Base-by-base conservation (phyloP, 768 basidiomycete species). In the Tephrocybe sp. region DNA sequence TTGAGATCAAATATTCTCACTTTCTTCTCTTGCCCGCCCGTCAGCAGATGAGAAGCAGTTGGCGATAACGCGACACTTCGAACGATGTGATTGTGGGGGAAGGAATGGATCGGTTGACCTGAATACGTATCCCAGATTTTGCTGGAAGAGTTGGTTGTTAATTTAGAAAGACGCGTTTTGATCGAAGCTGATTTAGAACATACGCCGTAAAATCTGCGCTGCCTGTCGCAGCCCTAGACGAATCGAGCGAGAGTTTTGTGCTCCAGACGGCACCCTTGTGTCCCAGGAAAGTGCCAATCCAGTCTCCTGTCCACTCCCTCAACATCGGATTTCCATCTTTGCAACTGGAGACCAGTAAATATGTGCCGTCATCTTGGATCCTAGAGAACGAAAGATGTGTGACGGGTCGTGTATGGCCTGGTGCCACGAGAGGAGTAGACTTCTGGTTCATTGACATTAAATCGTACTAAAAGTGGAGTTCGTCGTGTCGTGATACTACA, bases 311-410 rank as follows among this genome's bases (percentile, higher is more conserved):
- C 94, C 94, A 95, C 62, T 93, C 88, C 63, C 93, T 83, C 57
- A 97, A 73, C 91, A 95, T 94, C 38, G 93, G 94, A 61, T 93
- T 97, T 27, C 97, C 97, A 77, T 98, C 97, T 71, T 98, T 99
- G 76, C 97, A 98, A 60, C 90, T 89, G 49, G 94, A 97, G 62
- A 97, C 88, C 55, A 99, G 79, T 55, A 97, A 74, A 69, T 86
- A 98, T 37, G 84, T 82, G 55, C 82, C 80, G 68, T 97, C 94
- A 19, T 91, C 79, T 63, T 91, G 82, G 56, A 90, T 78, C 12
- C 83, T 72, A 19, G 93, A 94, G 73, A 97, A 97, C 47, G 92
- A 91, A 55, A 98, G 84, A 65, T 97, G 91, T 25, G 91, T 92
- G 60, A 98, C 91, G 52, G 88, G 88, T 63, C 88, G 79, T 29